These are phyloP conservation scores for Dorcoceras hygrometricum DNA, from an alignment of 257 asterid genomes.

Conservation along the genomic window DNA sequence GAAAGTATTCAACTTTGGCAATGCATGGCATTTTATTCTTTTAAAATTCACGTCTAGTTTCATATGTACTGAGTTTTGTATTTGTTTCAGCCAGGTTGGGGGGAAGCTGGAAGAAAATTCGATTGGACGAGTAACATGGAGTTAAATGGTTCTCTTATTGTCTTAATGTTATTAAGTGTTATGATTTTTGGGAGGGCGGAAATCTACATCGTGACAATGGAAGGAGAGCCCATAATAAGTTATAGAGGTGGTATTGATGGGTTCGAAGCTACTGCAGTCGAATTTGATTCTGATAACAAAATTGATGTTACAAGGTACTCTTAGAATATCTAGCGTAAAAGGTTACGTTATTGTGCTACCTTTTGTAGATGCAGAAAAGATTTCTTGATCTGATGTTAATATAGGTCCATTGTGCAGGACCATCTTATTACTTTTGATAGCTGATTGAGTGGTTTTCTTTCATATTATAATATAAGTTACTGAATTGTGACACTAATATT, in stretches of 20 bases:
- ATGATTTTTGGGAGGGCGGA: conserved; percentile 54
- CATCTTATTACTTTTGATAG: too few species aligned
- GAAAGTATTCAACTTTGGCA: background rate
- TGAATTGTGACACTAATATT: background rate
- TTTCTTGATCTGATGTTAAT: background rate
- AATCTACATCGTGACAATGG: conserved; percentile 73
- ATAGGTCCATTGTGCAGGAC: background rate
- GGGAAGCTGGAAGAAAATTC: conserved; percentile 32
- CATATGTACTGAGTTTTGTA: conserved; percentile 17
- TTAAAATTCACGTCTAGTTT: background rate
- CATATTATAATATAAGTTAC: background rate
- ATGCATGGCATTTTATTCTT: background rate
- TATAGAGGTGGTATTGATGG: conserved; percentile 83
- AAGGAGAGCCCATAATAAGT: conserved; percentile 94
- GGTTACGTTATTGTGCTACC: background rate
- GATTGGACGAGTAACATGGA: conserved; percentile 49
- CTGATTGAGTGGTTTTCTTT: too few species aligned
- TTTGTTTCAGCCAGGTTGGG: conserved; percentile 30
- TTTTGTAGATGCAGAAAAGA: background rate
- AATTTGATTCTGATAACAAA: conserved; percentile 74
- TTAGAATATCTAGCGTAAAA: background rate
- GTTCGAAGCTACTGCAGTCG: conserved; percentile 94
- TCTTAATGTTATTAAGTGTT: conserved; percentile 39
- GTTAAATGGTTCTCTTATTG: conserved; percentile 32
- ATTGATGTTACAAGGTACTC: conserved; percentile 76